These are phyloP conservation scores for Acorus calamus DNA, from an alignment of 106 monocot species.

Conservation along the genomic window DNA sequence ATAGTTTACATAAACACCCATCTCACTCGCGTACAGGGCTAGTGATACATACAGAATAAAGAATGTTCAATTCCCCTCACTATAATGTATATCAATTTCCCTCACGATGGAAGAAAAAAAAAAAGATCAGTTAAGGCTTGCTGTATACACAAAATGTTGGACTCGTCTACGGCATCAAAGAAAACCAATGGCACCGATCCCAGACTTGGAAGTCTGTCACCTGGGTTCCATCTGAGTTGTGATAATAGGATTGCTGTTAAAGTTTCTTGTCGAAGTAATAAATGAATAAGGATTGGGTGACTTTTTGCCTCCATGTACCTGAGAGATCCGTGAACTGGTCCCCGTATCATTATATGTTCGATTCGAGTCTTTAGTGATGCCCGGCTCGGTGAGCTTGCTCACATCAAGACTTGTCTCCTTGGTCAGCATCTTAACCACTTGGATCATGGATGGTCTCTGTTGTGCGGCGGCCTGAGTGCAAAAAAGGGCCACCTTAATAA, in stretches of 20 bases:
- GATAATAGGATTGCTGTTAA: conserved; percentile 3
- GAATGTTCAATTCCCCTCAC: too few relatives aligned
- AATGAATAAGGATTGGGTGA: background rate
- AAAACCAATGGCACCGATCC: too few relatives aligned
- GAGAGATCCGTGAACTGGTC: background rate
- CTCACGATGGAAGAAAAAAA: too few relatives aligned
- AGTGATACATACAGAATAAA: too few relatives aligned
- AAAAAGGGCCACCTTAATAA: conserved; percentile 41
- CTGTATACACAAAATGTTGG: too few relatives aligned
- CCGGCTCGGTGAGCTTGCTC: conserved; percentile 12
- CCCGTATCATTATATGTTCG: background rate
- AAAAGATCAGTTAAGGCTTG: too few relatives aligned
- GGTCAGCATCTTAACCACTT: conserved; percentile 36
- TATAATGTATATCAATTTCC: too few relatives aligned
- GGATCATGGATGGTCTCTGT: conserved; percentile 40
- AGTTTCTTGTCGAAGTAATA: conserved; percentile 5
- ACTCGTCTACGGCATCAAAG: too few relatives aligned
- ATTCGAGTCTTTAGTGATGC: conserved; percentile 4
- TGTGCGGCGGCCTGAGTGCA: conserved; percentile 39
- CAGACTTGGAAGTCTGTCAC: conserved; percentile 6
- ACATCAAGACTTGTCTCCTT: conserved; percentile 12
- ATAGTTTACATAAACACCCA: too few relatives aligned
- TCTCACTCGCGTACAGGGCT: too few relatives aligned
- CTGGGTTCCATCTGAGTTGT: conserved; percentile 24
- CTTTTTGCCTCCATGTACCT: background rate